Evolutionary conservation across 441 rosid genomes (phyloP).

Genomic region (Oxalis stricta): DNA sequence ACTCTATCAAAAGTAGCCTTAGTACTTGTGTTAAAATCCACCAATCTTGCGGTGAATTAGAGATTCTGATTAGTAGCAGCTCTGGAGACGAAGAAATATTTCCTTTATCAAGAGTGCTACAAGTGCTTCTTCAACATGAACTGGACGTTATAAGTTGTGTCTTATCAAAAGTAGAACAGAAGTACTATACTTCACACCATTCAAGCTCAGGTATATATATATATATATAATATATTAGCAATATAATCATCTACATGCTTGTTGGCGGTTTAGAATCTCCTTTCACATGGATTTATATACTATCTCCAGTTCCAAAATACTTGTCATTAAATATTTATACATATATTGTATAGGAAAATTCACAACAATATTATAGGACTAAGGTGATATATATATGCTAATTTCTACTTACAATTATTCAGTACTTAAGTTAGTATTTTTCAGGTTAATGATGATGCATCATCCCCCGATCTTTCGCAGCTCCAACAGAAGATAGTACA

Average conservation of each 20-base stretch:
- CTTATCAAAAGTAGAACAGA: constrained; percentile 33
- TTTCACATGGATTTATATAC: no score
- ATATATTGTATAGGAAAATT: no score
- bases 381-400: neutral
- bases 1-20: constrained; percentile 9
- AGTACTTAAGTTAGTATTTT: constrained; percentile 6
- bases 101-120: constrained; percentile 37
- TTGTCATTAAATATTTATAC: no score
- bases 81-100: constrained; percentile 26
- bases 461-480: constrained; percentile 10
- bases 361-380: neutral
- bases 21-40: constrained; percentile 22
- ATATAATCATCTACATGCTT: no score
- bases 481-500: constrained; percentile 19
- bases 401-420: neutral
- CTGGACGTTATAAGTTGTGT: constrained; percentile 30
- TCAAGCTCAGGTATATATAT: constrained; percentile 38
- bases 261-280: no score
- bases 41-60: constrained; percentile 36
- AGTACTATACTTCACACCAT: constrained; percentile 31
- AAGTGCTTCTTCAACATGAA: constrained; percentile 31
- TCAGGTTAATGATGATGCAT: constrained; percentile 31
- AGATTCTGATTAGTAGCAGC: constrained; percentile 29
- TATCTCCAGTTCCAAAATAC: no score
- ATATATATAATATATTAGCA: no score